A percentile compares a stretch with the other conserved stretches of the same genome.
Conservation (phyloP, 2,329 filamentous ascomycete species). For the Graphilbum ipis-grandicollis region DNA sequence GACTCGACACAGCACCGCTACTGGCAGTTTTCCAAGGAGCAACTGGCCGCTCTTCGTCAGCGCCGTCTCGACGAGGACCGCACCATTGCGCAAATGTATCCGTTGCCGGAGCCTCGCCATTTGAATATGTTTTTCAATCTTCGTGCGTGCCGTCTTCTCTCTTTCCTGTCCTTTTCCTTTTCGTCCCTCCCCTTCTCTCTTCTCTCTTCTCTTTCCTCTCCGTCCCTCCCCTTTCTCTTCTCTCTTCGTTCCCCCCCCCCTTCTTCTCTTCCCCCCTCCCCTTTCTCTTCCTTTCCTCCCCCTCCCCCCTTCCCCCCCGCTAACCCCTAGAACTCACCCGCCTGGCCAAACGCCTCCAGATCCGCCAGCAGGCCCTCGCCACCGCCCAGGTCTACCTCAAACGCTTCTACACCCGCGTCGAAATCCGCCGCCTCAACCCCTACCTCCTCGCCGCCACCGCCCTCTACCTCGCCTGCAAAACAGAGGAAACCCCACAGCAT, state of each 20-base stretch:
- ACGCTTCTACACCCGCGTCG: conserved; percentile 79
- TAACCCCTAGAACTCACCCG: conserved; percentile 50
- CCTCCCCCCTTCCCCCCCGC: too few relatives aligned
- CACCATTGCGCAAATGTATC: conserved; percentile 58
- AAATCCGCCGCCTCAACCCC: conserved; percentile 83
- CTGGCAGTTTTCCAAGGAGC: conserved; percentile 80
- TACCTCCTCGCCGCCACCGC: conserved; percentile 88
- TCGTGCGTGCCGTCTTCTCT: conserved; percentile 45
- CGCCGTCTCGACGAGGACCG: conserved; percentile 63
- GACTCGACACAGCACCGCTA: conserved; percentile 77
- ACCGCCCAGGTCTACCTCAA: conserved; percentile 92
- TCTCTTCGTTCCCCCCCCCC: too few relatives aligned
- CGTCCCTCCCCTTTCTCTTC: too few relatives aligned
- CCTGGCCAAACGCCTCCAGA: conserved; percentile 65
- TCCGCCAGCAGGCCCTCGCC: conserved; percentile 82
- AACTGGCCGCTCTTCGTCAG: conserved; percentile 58
- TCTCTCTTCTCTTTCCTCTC: too few relatives aligned
- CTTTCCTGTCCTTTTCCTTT: background rate
- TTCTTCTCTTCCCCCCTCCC: too few relatives aligned
- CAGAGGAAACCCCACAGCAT: conserved; percentile 94
- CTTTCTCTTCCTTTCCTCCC: too few relatives aligned
- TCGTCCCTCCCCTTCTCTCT: too few relatives aligned
- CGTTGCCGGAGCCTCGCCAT: conserved; percentile 64
- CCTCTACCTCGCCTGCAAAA: conserved; percentile 90
- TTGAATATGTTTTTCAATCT: conserved; percentile 86